Base-by-base conservation (phyloP, 225 moss, liverwort and hornwort species). In the Thuidium tamariscinum region DNA sequence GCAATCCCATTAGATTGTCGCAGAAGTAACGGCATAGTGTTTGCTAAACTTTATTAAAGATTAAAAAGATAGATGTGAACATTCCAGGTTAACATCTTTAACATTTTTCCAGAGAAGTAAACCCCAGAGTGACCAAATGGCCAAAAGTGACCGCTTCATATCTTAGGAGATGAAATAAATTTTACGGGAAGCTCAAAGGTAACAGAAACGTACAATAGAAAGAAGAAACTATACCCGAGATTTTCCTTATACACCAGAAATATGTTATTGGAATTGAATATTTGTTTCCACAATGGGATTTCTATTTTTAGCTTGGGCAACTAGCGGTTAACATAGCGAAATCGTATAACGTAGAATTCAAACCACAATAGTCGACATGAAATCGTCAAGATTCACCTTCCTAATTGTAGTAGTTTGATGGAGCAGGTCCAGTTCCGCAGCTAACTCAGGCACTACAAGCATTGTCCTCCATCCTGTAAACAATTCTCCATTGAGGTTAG, bases 381-480 rank as follows among this genome's bases (percentile, higher is more conserved):
- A 61, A 69, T 65, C 12, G 36, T 87, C 82, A 39, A 80, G 59
- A 68, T 81, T 65, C 86, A 97, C 97, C 96, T 95, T 95, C 86
- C 96, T 94, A 63, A 88, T 91, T 48, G 86, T 89, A 84, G 86
- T 91, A 78, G 94, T 96, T 62, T 95, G 88, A 81, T 89, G 83
- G 67, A 97, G 95, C 69, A 93, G 83, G 65, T 96, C 92, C 67
- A 96, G 85, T 81, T 97, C 96, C 75, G 84, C 91, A 82, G 95
- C 92, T 85, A 97, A 92, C 91, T 97, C 97, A 51, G 96, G 96
- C 81, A 97, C 95, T 81, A 97, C 96, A 87, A 97, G 94, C 97
- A 97, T 97, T 51, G 97, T 97, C 86, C 97, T 95, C 97, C 96
- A 97, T 74, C 97, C 97, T 97, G 92, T 55, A 46, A 84, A 86